Evolutionary conservation across 345 rosid species (phyloP), one percentile per base, ranked within the genome.

Genomic region (Linum lewisii): DNA sequence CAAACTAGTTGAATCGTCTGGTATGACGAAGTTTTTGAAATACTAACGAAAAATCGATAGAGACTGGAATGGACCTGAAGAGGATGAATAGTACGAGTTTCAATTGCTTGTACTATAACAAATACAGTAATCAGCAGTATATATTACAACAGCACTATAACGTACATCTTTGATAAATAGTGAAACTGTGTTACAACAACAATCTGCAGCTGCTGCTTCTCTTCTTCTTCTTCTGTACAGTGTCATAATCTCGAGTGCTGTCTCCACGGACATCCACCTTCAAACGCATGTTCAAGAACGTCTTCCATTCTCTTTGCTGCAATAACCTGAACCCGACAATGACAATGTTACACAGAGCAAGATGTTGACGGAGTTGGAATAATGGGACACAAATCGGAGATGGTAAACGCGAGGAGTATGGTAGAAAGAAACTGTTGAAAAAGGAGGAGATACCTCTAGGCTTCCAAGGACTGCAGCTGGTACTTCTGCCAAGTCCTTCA

Each of bases 191-290:
- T 42, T 42, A 42, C 18, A 42, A 11, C 47, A 7, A 11, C 47
- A 11, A 16, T 1, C 66, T 58, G 45, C 25, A 37, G 37, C 24
- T 26, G 34, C 25, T 55, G 9, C 47, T 34, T 34, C 38, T 34
- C 38, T 34, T 11, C 10, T 34, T 34, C 7, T 52, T 23, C 57
- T 23, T 54, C 57, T 54, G 21, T 24, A 8, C 16, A 21, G 18
- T 2, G 71, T 86, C 83, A 93, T 79, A 93, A 82, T 72, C 79
- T 93, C 2, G 99, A 77, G 67, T 74, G 81, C 29, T 72, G 85
- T 23, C 86, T 77, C 99, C 90, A 89, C 44, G 95, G 99, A 76
- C 92, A 93, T 24, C 97, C 99, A 13, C 95, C 97, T 68, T 89
- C 97, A 26, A 93, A 89, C 26, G 99, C 97, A 37, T 87, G 88